phyloP scores from a whole-genome alignment of 2,329 filamentous ascomycete genomes.

The Colletotrichum melonis region DNA sequence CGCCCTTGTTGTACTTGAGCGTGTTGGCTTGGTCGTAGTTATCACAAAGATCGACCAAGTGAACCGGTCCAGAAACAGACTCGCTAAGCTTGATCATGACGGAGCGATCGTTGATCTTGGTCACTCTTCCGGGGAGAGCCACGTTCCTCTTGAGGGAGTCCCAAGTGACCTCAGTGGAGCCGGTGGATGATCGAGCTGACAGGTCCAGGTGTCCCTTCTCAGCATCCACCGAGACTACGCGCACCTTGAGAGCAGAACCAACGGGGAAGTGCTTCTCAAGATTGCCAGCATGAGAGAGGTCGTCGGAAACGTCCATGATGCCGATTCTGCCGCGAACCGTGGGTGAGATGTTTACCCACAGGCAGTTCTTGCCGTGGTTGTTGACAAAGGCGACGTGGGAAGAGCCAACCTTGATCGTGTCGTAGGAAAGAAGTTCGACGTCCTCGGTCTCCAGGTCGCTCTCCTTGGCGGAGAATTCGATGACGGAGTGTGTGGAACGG shows the following conservation, averaged over 20 bases:
- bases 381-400: slow-evolving; percentile 88
- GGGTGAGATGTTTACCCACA: slow-evolving; percentile 93
- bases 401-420: slow-evolving; percentile 78
- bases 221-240: slow-evolving; percentile 79
- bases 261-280: slow-evolving; percentile 85
- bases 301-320: slow-evolving; percentile 86
- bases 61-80: slow-evolving; percentile 80
- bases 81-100: slow-evolving; percentile 89
- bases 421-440: slow-evolving; percentile 70
- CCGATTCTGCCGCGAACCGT: slow-evolving; percentile 87
- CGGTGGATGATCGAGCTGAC: slow-evolving; percentile 75
- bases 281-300: slow-evolving; percentile 82
- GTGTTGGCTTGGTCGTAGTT: slow-evolving; percentile 86
- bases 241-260: slow-evolving; percentile 87
- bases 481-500: slow-evolving; percentile 81
- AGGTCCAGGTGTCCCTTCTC: slow-evolving; percentile 84
- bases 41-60: slow-evolving; percentile 86
- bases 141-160: slow-evolving; percentile 80
- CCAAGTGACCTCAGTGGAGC: slow-evolving; percentile 71
- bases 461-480: slow-evolving; percentile 87
- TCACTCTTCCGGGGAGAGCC: slow-evolving; percentile 85
- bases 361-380: slow-evolving; percentile 81
- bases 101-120: slow-evolving; percentile 85
- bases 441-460: slow-evolving; percentile 66
- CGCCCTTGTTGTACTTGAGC: slow-evolving; percentile 81